Evolutionary conservation across 2,329 filamentous ascomycete species (phyloP).

Genomic region (Fusarium bulbicola): DNA sequence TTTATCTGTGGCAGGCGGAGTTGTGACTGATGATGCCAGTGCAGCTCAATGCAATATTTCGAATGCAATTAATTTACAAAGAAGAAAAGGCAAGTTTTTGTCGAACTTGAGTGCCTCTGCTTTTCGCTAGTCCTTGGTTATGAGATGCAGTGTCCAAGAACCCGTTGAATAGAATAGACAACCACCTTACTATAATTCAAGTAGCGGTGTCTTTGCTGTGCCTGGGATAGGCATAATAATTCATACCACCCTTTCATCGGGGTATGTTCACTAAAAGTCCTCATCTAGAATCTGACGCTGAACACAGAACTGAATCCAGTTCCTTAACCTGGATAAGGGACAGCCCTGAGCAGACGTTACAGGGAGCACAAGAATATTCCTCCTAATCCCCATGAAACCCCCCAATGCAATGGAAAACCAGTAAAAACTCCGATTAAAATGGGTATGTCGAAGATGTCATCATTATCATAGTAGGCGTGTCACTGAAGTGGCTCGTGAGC

Average conservation of each 20-base stretch:
- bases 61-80: constrained; percentile 6
- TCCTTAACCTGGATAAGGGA: not conserved
- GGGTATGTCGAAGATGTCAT: constrained; percentile 45
- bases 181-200: not conserved
- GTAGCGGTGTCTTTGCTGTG: constrained; percentile 6
- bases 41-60: constrained; percentile 15
- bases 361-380: constrained; percentile 24
- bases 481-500: constrained; percentile 6
- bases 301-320: constrained; percentile 8
- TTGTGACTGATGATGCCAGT: constrained; percentile 6
- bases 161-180: constrained; percentile 23
- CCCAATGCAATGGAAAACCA: constrained; percentile 38
- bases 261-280: constrained; percentile 31
- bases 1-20: not conserved
- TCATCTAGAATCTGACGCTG: constrained; percentile 19
- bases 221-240: constrained; percentile 13
- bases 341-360: constrained; percentile 18
- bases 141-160: constrained; percentile 25
- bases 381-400: constrained; percentile 26
- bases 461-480: constrained; percentile 42
- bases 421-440: constrained; percentile 48
- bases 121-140: constrained; percentile 9
- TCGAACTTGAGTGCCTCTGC: not conserved
- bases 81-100: not conserved
- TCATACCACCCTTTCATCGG: not conserved